phyloP scores from a whole-genome alignment of 148 eudicot genomes.

The Camellia sinensis region DNA sequence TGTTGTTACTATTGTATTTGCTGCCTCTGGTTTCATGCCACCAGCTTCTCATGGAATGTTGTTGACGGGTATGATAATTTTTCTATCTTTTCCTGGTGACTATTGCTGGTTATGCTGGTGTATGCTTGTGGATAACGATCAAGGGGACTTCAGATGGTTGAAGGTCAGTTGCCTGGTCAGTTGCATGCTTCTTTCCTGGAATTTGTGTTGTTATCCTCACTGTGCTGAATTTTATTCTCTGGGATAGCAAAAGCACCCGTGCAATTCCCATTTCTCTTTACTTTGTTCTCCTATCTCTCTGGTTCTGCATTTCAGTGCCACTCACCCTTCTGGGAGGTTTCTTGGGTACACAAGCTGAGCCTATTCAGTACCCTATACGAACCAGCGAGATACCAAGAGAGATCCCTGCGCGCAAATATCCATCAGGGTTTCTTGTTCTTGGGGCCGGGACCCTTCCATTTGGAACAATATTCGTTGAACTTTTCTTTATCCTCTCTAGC shows the following conservation, averaged over 20 bases:
- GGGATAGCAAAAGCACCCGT: conserved; percentile 64
- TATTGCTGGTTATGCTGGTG: conserved; percentile 59
- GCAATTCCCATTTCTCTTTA: conserved; percentile 58
- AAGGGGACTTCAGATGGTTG: conserved; percentile 56
- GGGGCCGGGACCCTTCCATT: conserved; percentile 74
- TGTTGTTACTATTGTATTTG: conserved; percentile 51
- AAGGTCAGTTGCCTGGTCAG: conserved; percentile 60
- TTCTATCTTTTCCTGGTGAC: conserved; percentile 53
- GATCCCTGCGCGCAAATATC: conserved; percentile 56
- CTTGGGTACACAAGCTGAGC: conserved; percentile 50
- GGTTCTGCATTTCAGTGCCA: conserved; percentile 67
- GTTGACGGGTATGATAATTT: conserved; percentile 52
- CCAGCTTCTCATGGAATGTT: conserved; percentile 66
- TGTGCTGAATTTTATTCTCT: conserved; percentile 47
- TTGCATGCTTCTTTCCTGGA: conserved; percentile 67
- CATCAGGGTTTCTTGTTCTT: conserved; percentile 62
- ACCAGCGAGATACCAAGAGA: conserved; percentile 60
- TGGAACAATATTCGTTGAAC: conserved; percentile 62
- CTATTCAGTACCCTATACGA: conserved; percentile 45
- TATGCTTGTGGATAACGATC: conserved; percentile 50
- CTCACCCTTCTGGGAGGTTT: conserved; percentile 63
- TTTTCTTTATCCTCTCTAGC: conserved; percentile 58
- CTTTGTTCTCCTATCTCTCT: conserved; percentile 49
- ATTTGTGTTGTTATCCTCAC: conserved; percentile 48
- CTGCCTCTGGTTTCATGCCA: conserved; percentile 66